Conservation (phyloP, 495 filamentous ascomycete genomes). For the Zalerion maritima region DNA sequence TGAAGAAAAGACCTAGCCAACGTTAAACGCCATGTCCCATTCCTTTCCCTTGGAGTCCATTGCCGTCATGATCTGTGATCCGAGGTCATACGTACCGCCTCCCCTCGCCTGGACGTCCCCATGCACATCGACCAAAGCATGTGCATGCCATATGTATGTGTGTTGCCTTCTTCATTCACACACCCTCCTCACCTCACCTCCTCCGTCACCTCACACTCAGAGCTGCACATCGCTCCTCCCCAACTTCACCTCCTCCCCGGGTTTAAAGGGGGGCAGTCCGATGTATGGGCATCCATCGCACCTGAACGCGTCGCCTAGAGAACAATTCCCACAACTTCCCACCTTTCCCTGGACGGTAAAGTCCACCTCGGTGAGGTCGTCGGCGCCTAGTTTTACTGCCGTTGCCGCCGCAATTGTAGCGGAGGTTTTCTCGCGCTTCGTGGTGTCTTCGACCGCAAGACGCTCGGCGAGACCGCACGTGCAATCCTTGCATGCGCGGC, state of each 20-base stretch:
- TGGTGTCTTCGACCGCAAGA: conserved; percentile 66
- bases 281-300: conserved; percentile 79
- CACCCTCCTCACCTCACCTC: no score
- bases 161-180: no score
- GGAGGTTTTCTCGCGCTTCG: conserved; percentile 45
- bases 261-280: conserved; percentile 89
- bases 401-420: conserved; percentile 24
- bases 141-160: no score
- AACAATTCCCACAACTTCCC: conserved; percentile 84
- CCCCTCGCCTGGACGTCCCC: no score
- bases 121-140: no score
- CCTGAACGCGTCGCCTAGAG: conserved; percentile 78
- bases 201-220: no score
- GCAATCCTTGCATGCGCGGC: conserved; percentile 94
- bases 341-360: conserved; percentile 94
- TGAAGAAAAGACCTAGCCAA: no score
- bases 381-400: conserved; percentile 54
- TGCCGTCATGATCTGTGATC: no score
- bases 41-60: no score
- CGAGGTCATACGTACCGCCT: no score
- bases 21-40: no score
- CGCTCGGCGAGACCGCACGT: conserved; percentile 76
- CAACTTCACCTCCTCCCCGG: conserved; percentile 81
- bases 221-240: conserved; percentile 79
- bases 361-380: conserved; percentile 78